phyloP scores from a whole-genome alignment of 129 eudicot genomes.

The Centrapalus pauciflorus region DNA sequence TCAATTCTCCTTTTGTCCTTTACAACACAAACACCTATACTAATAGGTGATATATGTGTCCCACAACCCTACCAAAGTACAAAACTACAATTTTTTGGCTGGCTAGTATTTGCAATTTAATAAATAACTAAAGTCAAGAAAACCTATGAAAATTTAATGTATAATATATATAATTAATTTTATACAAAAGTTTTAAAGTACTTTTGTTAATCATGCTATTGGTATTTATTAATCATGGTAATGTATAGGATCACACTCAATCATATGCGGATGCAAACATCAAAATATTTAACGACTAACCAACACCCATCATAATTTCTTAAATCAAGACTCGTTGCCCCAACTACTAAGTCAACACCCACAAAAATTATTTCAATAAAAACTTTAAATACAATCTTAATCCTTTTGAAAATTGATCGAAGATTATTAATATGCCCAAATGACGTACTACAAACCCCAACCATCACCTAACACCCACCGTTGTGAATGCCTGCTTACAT shows the following conservation, averaged over 20 bases:
- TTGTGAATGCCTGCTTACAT: too few relatives aligned
- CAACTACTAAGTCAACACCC: neutral
- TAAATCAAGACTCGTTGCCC: neutral
- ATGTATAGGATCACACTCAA: too few relatives aligned
- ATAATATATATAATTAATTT: neutral
- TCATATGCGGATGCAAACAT: neutral
- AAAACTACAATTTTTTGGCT: conserved; percentile 16
- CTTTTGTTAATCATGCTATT: too few relatives aligned
- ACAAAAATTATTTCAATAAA: neutral
- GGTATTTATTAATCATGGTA: too few relatives aligned
- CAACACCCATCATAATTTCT: neutral
- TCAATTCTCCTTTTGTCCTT: conserved; percentile 26
- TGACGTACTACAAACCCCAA: neutral
- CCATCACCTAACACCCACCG: neutral
- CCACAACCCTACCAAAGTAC: conserved; percentile 30
- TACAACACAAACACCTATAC: conserved; percentile 18
- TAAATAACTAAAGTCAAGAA: too few relatives aligned
- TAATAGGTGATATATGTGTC: conserved; percentile 16
- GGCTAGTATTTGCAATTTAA: too few relatives aligned
- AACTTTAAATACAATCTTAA: neutral
- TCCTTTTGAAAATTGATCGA: neutral
- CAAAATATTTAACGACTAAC: neutral
- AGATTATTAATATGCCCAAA: neutral
- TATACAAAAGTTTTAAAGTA: too few relatives aligned
- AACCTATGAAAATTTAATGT: neutral